phyloP scores from a whole-genome alignment of 805 yeast genomes.

The Yarrowia porcina region DNA sequence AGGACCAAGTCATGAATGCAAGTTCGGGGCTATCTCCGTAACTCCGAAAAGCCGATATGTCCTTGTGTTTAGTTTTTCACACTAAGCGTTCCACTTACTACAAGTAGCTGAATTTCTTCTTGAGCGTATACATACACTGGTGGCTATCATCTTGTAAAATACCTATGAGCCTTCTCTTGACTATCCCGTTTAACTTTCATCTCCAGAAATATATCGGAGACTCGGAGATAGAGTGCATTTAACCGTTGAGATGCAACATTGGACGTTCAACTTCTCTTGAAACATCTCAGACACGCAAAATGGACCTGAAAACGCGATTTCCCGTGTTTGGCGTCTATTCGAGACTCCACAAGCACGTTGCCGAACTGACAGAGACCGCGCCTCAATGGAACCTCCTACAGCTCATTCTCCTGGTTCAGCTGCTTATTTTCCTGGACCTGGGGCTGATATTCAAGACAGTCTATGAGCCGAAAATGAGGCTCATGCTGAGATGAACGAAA shows the following conservation, averaged over 20 bases:
- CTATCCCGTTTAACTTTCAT: background rate
- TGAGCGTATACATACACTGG: no score
- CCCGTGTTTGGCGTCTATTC: background rate
- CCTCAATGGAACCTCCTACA: slow-evolving; percentile 4
- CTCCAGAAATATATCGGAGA: background rate
- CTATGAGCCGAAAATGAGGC: background rate
- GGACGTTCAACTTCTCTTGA: background rate
- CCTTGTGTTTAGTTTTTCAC: no score
- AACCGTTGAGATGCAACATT: slow-evolving; percentile 4
- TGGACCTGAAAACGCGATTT: background rate
- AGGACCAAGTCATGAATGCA: no score
- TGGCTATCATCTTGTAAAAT: no score
- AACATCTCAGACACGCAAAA: background rate
- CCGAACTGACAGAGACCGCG: background rate
- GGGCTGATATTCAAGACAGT: background rate
- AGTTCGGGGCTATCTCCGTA: no score
- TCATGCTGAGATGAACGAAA: background rate
- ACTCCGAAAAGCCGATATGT: no score
- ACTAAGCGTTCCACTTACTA: no score
- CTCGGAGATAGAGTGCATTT: background rate
- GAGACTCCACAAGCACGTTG: background rate
- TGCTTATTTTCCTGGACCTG: background rate
- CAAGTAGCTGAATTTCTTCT: no score
- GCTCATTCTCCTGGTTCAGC: background rate
- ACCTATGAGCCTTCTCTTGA: background rate